phyloP scores from a whole-genome alignment of 805 yeast genomes.

The Kodamaea leandrae region DNA sequence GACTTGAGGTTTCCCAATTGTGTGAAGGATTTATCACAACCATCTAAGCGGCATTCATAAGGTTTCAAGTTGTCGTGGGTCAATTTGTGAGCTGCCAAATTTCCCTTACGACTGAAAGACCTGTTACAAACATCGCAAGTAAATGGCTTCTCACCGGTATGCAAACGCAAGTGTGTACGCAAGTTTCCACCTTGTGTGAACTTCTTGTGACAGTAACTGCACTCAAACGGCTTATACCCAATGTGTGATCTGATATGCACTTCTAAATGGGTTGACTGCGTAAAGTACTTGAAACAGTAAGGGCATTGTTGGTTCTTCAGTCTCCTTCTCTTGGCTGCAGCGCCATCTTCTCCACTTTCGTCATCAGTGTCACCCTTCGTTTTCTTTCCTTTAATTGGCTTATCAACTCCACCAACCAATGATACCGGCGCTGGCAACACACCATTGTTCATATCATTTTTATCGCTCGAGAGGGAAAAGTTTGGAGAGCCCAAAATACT shows the following conservation, averaged over 20 bases:
- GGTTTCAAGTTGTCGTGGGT: conserved; percentile 83
- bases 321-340: conserved; percentile 17
- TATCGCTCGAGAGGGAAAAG: conserved; percentile 12
- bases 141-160: conserved; percentile 92
- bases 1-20: conserved; percentile 92
- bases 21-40: conserved; percentile 80
- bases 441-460: conserved; percentile 33
- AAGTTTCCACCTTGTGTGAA: conserved; percentile 91
- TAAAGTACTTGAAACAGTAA: conserved; percentile 75
- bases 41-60: conserved; percentile 73
- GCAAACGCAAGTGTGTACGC: conserved; percentile 79
- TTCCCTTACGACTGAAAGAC: conserved; percentile 85
- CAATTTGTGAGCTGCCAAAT: conserved; percentile 79
- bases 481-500: conserved; percentile 50
- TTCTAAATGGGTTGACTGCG: conserved; percentile 88
- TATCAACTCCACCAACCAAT: conserved; percentile 78
- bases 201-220: conserved; percentile 73
- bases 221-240: conserved; percentile 80
- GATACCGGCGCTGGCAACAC: conserved; percentile 55
- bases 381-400: conserved; percentile 43
- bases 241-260: conserved; percentile 87
- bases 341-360: conserved; percentile 18
- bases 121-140: conserved; percentile 74
- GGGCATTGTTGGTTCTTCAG: conserved; percentile 66
- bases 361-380: conserved; percentile 20